phyloP scores from a whole-genome alignment of 2,329 filamentous ascomycete genomes.

The Aureobasidium sp. region DNA sequence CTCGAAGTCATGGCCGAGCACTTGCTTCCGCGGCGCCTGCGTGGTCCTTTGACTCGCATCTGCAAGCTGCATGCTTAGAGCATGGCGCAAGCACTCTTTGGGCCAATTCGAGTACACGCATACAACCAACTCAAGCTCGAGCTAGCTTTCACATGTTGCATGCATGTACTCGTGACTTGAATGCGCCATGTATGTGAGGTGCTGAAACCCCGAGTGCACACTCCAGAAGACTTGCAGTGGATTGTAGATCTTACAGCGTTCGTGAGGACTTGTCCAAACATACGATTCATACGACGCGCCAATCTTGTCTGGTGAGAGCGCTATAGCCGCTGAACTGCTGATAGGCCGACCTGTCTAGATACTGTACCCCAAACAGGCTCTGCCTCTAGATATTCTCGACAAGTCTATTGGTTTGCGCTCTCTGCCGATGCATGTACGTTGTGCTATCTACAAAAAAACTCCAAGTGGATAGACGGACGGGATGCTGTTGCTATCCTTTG shows the following conservation, averaged over 20 bases:
- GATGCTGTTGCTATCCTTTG: slow-evolving; percentile 34
- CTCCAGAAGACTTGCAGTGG: background rate
- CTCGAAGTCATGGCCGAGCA: background rate
- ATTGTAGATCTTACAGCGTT: background rate
- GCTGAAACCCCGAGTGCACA: background rate
- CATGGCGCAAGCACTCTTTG: background rate
- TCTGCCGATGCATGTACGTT: background rate
- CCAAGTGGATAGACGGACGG: slow-evolving; percentile 43
- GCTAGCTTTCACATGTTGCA: slow-evolving; percentile 6
- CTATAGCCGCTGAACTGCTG: background rate
- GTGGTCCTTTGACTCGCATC: background rate
- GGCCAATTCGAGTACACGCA: background rate
- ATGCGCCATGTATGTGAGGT: background rate
- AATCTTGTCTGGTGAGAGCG: background rate
- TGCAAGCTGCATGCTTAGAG: slow-evolving; percentile 4
- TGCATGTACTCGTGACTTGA: slow-evolving; percentile 11
- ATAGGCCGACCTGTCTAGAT: background rate
- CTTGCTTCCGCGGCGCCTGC: background rate
- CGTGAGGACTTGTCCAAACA: background rate
- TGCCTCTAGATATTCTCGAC: background rate
- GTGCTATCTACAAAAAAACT: slow-evolving; percentile 10
- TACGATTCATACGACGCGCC: background rate
- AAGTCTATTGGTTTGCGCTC: background rate
- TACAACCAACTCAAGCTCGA: background rate
- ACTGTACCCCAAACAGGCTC: background rate